phyloP scores from a whole-genome alignment of 129 eudicot genomes.

The Pulicaria dysenterica region DNA sequence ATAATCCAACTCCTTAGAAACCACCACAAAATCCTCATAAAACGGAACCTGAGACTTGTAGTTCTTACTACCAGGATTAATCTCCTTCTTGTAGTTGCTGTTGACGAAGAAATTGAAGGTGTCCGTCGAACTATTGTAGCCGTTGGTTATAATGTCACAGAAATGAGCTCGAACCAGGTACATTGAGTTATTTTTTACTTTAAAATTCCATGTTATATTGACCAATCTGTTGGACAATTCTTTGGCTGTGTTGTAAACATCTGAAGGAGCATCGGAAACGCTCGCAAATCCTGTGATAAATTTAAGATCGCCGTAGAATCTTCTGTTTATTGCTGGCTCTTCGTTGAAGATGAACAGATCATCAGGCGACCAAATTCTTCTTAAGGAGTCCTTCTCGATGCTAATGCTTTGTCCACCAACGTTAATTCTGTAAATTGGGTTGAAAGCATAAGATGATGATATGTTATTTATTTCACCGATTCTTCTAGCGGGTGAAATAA shows the following conservation, averaged over 20 bases:
- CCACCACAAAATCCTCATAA: conserved; percentile 43
- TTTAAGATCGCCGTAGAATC: background rate
- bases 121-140: background rate
- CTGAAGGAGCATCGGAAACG: conserved; percentile 40
- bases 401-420: conserved; percentile 46
- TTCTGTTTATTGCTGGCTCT: conserved; percentile 3
- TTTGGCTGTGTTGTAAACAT: conserved; percentile 57
- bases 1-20: conserved; percentile 34
- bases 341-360: conserved; percentile 30
- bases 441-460: conserved; percentile 23
- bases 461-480: background rate
- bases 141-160: conserved; percentile 35
- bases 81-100: background rate
- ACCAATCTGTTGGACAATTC: conserved; percentile 10
- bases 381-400: conserved; percentile 30
- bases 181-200: conserved; percentile 22
- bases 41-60: conserved; percentile 35
- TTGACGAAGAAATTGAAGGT: conserved; percentile 44
- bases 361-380: conserved; percentile 61
- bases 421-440: conserved; percentile 51
- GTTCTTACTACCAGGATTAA: background rate
- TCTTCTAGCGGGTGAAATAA: conserved; percentile 20
- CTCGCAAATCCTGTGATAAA: conserved; percentile 16
- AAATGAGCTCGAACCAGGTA: conserved; percentile 56
- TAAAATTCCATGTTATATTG: conserved; percentile 62